Percentiles rank a stretch among this genome's conserved stretches.
phyloP scores from a whole-genome alignment of 257 asterid genomes.

The Solanum megistacrolobum region DNA sequence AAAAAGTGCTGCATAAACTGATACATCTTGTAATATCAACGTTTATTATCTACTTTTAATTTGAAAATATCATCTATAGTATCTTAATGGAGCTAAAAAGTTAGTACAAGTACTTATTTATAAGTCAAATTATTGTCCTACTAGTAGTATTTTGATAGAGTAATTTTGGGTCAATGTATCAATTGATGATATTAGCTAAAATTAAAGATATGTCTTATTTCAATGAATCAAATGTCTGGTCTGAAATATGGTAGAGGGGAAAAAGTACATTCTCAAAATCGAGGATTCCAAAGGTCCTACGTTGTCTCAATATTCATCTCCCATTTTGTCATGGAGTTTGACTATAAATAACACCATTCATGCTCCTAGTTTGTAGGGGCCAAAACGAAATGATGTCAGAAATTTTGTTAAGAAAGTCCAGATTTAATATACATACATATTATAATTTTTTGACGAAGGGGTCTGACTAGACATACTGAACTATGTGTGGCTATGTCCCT shows the following conservation, averaged over 20 bases:
- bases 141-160: background rate
- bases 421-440: no score
- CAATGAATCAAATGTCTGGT: background rate
- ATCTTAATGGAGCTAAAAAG: background rate
- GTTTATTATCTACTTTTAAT: background rate
- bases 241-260: background rate
- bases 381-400: background rate
- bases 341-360: background rate
- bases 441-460: no score
- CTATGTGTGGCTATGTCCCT: background rate
- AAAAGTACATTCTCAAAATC: background rate
- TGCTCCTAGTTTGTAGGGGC: background rate
- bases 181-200: background rate
- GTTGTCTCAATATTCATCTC: background rate
- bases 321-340: background rate
- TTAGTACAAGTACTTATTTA: no score
- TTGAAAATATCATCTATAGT: background rate
- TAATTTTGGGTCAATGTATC: background rate
- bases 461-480: no score
- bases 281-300: background rate
- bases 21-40: background rate
- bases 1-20: rapidly evolving
- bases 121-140: background rate
- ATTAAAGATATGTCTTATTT: background rate
- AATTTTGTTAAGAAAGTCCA: no score